These are phyloP conservation scores for Aspergillus panamensis DNA, from an alignment of 495 filamentous ascomycete species.

Conservation along the genomic window DNA sequence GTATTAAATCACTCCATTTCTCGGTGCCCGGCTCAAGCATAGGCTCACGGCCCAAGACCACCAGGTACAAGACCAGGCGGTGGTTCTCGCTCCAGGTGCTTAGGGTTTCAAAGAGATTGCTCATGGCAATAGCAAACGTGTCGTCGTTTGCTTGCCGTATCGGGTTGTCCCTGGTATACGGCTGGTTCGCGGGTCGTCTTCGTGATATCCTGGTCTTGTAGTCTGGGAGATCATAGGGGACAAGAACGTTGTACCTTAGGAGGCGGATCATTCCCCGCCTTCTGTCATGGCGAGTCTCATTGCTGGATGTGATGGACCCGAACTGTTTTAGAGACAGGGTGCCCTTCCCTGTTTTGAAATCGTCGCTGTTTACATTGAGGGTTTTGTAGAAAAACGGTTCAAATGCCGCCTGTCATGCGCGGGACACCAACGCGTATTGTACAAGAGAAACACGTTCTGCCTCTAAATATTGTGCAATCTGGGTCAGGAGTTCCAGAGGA, in stretches of 20 bases:
- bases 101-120: not conserved
- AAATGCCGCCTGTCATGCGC: not conserved
- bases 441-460: not conserved
- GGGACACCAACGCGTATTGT: not conserved
- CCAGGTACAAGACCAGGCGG: not conserved
- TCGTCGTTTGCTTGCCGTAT: constrained; percentile 1
- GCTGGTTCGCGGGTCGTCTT: not conserved
- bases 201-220: not conserved
- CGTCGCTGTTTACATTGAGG: not conserved
- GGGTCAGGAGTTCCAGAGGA: not conserved
- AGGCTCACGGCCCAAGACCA: not conserved
- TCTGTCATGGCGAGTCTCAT: not conserved
- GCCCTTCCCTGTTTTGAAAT: not conserved
- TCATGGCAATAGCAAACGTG: not conserved
- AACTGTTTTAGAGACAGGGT: not conserved
- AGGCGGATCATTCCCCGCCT: not conserved
- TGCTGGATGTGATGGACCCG: not conserved
- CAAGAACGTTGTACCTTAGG: not conserved
- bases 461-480: not conserved
- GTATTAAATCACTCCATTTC: not conserved
- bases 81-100: not conserved
- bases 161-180: not conserved
- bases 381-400: not conserved
- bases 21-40: not conserved
- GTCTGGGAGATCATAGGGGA: not conserved